Conservation (phyloP, 805 yeast genomes). For the Hanseniaspora vineae region DNA sequence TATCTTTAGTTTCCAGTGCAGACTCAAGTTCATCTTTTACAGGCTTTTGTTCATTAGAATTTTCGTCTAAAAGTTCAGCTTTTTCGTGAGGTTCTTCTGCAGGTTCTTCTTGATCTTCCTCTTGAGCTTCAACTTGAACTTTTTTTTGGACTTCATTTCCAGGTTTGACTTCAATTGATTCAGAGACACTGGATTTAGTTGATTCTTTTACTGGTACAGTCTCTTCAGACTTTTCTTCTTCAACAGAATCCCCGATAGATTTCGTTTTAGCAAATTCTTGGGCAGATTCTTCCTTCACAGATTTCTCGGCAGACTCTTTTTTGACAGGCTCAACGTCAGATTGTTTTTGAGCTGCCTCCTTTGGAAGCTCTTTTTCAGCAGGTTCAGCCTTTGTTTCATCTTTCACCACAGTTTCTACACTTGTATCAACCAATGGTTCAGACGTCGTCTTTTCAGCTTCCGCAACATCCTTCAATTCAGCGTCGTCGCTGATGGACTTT, state of each 20-base stretch:
- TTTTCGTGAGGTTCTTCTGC: constrained; percentile 4
- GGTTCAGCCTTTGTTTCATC: background rate
- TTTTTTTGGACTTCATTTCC: background rate
- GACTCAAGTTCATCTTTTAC: constrained; percentile 4
- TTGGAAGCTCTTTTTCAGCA: background rate
- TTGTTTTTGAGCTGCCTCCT: constrained; percentile 4
- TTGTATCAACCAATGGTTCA: background rate
- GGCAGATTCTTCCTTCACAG: background rate
- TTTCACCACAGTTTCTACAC: background rate
- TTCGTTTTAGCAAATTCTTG: too few species aligned
- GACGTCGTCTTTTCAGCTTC: background rate
- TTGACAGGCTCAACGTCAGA: background rate
- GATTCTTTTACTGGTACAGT: too few species aligned
- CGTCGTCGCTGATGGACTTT: background rate
- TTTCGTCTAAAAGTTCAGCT: constrained; percentile 2
- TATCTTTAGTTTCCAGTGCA: constrained; percentile 3
- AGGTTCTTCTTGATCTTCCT: constrained; percentile 1
- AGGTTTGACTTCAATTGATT: background rate
- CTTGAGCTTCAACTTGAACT: background rate
- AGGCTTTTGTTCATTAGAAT: background rate
- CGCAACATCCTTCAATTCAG: background rate
- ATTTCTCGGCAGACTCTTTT: too few species aligned
- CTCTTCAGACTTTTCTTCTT: background rate
- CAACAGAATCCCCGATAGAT: too few species aligned
- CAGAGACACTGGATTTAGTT: too few species aligned